Percentiles rank a stretch among this genome's conserved stretches.
Evolutionary conservation across 768 basidiomycete species (phyloP).

Genomic region (Tulasnella sp.): DNA sequence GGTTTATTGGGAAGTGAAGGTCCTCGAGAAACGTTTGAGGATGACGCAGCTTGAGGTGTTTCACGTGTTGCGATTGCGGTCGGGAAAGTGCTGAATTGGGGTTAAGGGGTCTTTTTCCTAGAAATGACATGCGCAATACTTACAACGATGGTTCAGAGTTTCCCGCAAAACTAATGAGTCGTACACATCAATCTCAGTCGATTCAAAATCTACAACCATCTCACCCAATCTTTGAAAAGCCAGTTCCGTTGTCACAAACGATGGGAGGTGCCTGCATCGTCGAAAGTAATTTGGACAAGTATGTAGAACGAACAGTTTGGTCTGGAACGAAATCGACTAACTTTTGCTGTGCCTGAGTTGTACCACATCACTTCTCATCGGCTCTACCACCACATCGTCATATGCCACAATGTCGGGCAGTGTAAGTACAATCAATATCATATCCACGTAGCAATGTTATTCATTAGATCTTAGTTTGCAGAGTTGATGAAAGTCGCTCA

Average conservation of each 20-base stretch:
- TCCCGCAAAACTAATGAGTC: slow-evolving; percentile 66
- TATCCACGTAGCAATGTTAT: slow-evolving; percentile 6
- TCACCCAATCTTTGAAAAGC: slow-evolving; percentile 93
- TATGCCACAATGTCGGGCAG: neutral
- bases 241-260: slow-evolving; percentile 96
- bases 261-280: slow-evolving; percentile 63
- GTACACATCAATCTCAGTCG: neutral
- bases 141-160: slow-evolving; percentile 98
- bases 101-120: slow-evolving; percentile 10
- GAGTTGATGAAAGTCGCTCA: slow-evolving; percentile 16
- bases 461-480: slow-evolving; percentile 14
- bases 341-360: no score
- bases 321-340: no score
- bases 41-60: slow-evolving; percentile 39
- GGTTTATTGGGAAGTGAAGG: slow-evolving; percentile 64
- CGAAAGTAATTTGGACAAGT: no score
- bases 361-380: no score
- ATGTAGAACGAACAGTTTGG: no score
- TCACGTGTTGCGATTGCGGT: slow-evolving; percentile 91
- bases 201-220: slow-evolving; percentile 21
- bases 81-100: slow-evolving; percentile 69
- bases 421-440: neutral
- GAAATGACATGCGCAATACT: slow-evolving; percentile 26
- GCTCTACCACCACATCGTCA: no score
- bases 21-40: slow-evolving; percentile 39